Percentiles rank a stretch among this genome's conserved stretches.
phyloP scores from a whole-genome alignment of 495 filamentous ascomycete species.

The Lasiosphaeris hirsuta region DNA sequence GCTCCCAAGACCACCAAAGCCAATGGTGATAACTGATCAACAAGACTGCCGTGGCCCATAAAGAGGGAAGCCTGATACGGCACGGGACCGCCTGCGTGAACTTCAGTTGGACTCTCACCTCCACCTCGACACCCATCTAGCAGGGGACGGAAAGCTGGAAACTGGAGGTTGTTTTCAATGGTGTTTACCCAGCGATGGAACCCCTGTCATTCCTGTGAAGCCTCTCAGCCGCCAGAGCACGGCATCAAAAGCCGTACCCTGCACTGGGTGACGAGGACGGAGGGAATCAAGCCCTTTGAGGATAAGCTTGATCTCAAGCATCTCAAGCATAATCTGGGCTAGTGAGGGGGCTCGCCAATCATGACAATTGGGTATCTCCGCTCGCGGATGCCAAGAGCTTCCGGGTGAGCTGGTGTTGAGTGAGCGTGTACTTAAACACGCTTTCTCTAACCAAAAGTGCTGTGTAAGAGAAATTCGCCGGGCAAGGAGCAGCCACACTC shows the following conservation, averaged over 20 bases:
- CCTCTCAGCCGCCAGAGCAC: no score
- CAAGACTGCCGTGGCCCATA: no score
- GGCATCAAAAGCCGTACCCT: no score
- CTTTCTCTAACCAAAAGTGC: constrained; percentile 14
- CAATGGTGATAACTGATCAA: no score
- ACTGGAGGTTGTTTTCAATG: no score
- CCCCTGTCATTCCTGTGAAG: no score
- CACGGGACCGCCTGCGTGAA: no score
- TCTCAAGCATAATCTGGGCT: background rate
- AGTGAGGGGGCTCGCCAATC: constrained; percentile 6
- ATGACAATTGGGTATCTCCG: constrained; percentile 7
- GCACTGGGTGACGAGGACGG: background rate
- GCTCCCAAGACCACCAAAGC: no score
- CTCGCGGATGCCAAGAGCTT: constrained; percentile 13
- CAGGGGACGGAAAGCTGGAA: background rate
- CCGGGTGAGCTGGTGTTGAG: background rate
- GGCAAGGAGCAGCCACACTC: background rate
- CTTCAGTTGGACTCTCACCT: background rate
- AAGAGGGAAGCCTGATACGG: no score
- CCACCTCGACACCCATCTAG: background rate
- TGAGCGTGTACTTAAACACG: background rate
- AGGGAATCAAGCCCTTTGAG: background rate
- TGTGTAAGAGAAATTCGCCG: constrained; percentile 28
- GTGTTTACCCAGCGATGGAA: no score
- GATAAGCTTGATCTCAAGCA: constrained; percentile 8